Evolutionary conservation across 768 basidiomycete genomes (phyloP).

Genomic region (Mycena alexandri): DNA sequence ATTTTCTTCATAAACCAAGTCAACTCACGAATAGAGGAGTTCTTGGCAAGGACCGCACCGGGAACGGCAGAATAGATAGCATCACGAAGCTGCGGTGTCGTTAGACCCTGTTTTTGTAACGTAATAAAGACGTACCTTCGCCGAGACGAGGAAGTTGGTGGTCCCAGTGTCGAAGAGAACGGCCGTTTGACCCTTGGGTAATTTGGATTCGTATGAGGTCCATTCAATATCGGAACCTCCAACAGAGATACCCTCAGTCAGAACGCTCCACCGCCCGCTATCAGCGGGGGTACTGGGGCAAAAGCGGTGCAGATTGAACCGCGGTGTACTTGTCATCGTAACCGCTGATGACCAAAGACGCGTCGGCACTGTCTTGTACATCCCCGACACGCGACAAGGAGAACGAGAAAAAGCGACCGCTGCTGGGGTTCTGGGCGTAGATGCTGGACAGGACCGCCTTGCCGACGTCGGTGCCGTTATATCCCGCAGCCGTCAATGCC

Average conservation of each 20-base stretch:
- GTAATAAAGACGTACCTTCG: conserved; percentile 31
- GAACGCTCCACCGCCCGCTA: conserved; percentile 56
- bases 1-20: background rate
- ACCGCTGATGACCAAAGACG: conserved; percentile 57
- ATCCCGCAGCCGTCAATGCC: conserved; percentile 14
- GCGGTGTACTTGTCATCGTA: conserved; percentile 51
- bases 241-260: conserved; percentile 54
- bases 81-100: conserved; percentile 38
- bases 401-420: conserved; percentile 56
- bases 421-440: conserved; percentile 49
- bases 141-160: conserved; percentile 53
- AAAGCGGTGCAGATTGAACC: conserved; percentile 46
- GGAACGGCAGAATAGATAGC: conserved; percentile 55
- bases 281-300: conserved; percentile 51
- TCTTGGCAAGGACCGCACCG: conserved; percentile 45
- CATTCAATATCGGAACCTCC: conserved; percentile 46
- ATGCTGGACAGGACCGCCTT: conserved; percentile 55
- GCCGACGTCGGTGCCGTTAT: conserved; percentile 33
- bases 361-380: conserved; percentile 55
- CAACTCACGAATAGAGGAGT: conserved; percentile 29
- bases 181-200: conserved; percentile 48
- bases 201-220: conserved; percentile 45
- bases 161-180: conserved; percentile 60
- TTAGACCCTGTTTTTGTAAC: background rate
- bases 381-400: conserved; percentile 57